Evolutionary conservation across 441 rosid species (phyloP).

Genomic region (Breynia disticha): DNA sequence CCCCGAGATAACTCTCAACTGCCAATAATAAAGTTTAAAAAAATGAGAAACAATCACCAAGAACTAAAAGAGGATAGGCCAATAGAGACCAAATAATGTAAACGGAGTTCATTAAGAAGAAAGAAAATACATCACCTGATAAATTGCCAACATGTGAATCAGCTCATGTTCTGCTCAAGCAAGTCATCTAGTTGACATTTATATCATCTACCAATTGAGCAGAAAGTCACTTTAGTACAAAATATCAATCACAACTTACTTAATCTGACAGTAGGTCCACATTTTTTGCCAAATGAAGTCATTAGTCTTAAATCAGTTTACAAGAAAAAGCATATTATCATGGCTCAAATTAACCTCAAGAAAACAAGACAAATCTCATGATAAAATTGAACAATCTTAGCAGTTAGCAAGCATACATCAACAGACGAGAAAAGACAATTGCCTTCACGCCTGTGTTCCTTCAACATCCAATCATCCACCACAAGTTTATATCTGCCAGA

Average conservation of each 20-base stretch:
- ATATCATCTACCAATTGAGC: conserved; percentile 56
- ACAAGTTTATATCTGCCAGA: conserved; percentile 1
- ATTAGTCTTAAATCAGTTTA: not conserved
- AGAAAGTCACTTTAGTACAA: conserved; percentile 40
- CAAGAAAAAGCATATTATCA: not conserved
- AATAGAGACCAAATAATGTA: conserved; percentile 3
- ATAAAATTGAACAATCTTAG: no score
- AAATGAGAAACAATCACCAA: conserved; percentile 13
- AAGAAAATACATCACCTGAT: conserved; percentile 35
- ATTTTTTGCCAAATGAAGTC: not conserved
- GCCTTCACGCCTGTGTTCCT: conserved; percentile 7
- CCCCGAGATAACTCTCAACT: conserved; percentile 24
- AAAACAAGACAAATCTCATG: not conserved
- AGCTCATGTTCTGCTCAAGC: conserved; percentile 49
- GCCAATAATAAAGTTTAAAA: conserved; percentile 21
- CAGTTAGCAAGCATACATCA: not conserved
- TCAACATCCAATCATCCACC: conserved; percentile 5
- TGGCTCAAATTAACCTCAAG: not conserved
- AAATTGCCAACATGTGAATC: conserved; percentile 25
- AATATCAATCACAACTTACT: not conserved
- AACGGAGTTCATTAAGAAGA: conserved; percentile 13
- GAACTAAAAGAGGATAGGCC: conserved; percentile 8
- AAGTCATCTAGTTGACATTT: conserved; percentile 50
- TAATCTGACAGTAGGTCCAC: not conserved
- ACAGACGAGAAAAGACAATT: not conserved